These are phyloP conservation scores for Claviceps monticola DNA, from an alignment of 2,329 filamentous ascomycete species.

Conservation along the genomic window DNA sequence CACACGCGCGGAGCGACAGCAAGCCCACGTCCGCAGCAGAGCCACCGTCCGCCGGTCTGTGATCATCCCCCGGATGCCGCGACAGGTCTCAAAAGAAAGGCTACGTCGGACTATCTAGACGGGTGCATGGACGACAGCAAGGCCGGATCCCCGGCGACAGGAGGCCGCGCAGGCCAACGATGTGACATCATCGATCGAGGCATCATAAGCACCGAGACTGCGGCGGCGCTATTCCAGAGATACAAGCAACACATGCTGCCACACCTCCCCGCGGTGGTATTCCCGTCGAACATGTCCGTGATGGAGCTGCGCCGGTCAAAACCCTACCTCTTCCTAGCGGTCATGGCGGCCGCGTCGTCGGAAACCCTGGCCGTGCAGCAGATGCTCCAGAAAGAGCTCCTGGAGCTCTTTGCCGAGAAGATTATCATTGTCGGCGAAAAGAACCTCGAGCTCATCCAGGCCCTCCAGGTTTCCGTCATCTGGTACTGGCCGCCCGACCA, in stretches of 20 bases:
- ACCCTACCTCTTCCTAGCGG: conserved; percentile 55
- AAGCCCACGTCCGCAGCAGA: background rate
- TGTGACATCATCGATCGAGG: conserved; percentile 45
- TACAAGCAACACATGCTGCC: conserved; percentile 46
- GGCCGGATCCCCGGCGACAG: background rate
- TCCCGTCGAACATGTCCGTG: conserved; percentile 38
- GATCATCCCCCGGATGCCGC: conserved; percentile 3
- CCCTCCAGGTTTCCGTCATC: conserved; percentile 58
- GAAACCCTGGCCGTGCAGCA: conserved; percentile 43
- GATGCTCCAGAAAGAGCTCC: conserved; percentile 52
- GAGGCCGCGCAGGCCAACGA: background rate
- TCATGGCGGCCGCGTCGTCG: conserved; percentile 52
- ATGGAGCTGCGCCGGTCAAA: conserved; percentile 42
- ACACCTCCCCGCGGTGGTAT: conserved; percentile 50
- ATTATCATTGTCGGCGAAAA: conserved; percentile 67
- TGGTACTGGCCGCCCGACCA: conserved; percentile 80
- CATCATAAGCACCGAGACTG: conserved; percentile 40
- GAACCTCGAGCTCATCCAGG: conserved; percentile 69
- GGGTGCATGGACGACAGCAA: conserved; percentile 1
- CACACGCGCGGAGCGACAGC: background rate
- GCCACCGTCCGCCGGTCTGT: background rate
- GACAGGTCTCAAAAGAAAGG: conserved; percentile 20
- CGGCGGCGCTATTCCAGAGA: conserved; percentile 39
- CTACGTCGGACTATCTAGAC: conserved; percentile 11
- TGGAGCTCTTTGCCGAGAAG: conserved; percentile 59